These are phyloP conservation scores for Ceratobasidium sp. DNA, from an alignment of 1,284 basidiomycete genomes.

Conservation along the genomic window DNA sequence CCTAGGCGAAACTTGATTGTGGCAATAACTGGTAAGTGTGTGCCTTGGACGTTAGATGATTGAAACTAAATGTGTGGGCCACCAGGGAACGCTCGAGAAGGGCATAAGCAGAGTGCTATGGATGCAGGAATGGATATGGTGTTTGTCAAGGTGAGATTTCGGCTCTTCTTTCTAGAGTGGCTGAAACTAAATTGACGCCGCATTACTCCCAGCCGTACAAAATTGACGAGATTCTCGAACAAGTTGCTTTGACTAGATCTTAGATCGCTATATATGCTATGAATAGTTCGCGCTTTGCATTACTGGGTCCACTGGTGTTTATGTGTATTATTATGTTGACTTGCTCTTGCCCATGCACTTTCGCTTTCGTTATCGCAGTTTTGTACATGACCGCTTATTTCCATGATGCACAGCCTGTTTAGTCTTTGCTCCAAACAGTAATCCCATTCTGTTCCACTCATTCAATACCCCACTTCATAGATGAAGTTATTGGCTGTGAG, in stretches of 20 bases:
- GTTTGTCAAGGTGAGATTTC: constrained; percentile 44
- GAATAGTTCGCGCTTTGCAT: background rate
- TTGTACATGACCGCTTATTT: constrained; percentile 4
- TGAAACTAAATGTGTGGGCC: background rate
- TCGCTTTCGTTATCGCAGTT: background rate
- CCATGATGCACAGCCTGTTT: background rate
- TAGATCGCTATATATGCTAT: constrained; percentile 9
- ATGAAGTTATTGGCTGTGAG: too few species aligned
- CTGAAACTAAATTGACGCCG: background rate
- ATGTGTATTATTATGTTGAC: constrained; percentile 32
- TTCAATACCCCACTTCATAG: too few species aligned
- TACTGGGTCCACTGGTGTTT: background rate
- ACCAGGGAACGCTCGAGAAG: constrained; percentile 39
- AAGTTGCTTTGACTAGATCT: constrained; percentile 41
- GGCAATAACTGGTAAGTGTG: constrained; percentile 50
- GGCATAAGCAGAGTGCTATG: constrained; percentile 48
- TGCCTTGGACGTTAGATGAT: background rate
- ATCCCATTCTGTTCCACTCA: too few species aligned
- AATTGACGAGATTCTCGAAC: constrained; percentile 48
- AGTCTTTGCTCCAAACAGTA: too few species aligned
- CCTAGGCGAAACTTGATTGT: constrained; percentile 48
- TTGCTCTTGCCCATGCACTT: background rate
- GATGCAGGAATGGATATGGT: constrained; percentile 51
- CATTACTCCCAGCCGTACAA: constrained; percentile 48
- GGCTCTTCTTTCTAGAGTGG: background rate